Percentiles rank a stretch among this genome's conserved stretches.
Evolutionary conservation across 2,329 filamentous ascomycete genomes (phyloP).

Genomic region (Cladophialophora exuberans): DNA sequence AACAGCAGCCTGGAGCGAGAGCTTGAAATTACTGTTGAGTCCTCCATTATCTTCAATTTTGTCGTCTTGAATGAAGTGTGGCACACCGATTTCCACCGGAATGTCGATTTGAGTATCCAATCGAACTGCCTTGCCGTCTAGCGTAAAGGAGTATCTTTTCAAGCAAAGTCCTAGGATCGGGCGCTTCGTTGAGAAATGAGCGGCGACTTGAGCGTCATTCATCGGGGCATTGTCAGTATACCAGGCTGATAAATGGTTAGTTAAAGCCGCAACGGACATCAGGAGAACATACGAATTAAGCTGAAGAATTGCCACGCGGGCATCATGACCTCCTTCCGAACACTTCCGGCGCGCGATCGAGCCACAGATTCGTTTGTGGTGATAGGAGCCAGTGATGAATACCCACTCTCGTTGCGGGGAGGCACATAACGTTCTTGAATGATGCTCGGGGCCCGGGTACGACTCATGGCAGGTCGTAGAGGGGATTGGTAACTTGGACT

Average conservation of each 20-base stretch:
- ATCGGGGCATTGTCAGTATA: slow-evolving; percentile 70
- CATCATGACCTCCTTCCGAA: slow-evolving; percentile 83
- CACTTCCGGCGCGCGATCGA: slow-evolving; percentile 43
- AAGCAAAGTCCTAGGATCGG: slow-evolving; percentile 91
- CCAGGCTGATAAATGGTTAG: slow-evolving; percentile 69
- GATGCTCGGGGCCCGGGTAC: slow-evolving; percentile 45
- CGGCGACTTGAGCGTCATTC: slow-evolving; percentile 79
- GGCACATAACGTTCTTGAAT: slow-evolving; percentile 50
- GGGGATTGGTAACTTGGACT: slow-evolving; percentile 37
- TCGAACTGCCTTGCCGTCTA: slow-evolving; percentile 68
- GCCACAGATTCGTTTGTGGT: slow-evolving; percentile 37
- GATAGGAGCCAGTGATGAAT: slow-evolving; percentile 38
- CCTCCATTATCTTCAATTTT: slow-evolving; percentile 67
- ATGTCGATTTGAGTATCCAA: slow-evolving; percentile 89
- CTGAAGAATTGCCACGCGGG: slow-evolving; percentile 98
- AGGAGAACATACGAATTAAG: slow-evolving; percentile 71
- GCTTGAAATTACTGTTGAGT: slow-evolving; percentile 85
- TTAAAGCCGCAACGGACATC: slow-evolving; percentile 35
- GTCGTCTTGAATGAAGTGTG: slow-evolving; percentile 87
- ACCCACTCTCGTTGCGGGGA: slow-evolving; percentile 47
- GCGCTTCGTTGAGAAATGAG: slow-evolving; percentile 78
- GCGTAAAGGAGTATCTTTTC: slow-evolving; percentile 81
- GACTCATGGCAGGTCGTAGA: slow-evolving; percentile 27
- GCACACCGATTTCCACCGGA: slow-evolving; percentile 78
- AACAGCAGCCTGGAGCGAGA: slow-evolving; percentile 86